Percentiles rank a stretch among this genome's conserved stretches.
phyloP scores from a whole-genome alignment of 2,329 filamentous ascomycete species.

The Chaetomiaceae sp. region DNA sequence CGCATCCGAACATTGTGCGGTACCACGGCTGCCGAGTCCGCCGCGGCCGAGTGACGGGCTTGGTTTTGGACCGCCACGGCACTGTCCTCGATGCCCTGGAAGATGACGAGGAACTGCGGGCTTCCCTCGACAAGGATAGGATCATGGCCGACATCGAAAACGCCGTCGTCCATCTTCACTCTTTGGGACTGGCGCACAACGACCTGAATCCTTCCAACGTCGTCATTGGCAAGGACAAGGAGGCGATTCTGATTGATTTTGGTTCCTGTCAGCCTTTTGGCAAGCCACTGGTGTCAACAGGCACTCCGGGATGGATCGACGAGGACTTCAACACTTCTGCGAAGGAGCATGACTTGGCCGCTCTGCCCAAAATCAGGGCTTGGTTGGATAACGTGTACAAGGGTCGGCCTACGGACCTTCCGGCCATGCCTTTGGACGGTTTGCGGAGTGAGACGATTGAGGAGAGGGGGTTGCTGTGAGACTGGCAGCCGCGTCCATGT shows the following conservation, averaged over 20 bases:
- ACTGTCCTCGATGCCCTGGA: neutral
- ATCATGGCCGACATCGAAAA: neutral
- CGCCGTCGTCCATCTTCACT: neutral
- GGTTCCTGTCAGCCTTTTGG: conserved; percentile 8
- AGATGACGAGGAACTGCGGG: neutral
- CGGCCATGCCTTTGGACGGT: no score
- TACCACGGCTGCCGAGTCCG: conserved; percentile 1
- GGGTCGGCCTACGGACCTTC: no score
- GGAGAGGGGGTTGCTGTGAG: no score
- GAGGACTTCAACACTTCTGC: conserved; percentile 1
- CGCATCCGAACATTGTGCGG: neutral
- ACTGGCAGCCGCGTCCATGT: no score
- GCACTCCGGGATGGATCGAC: conserved; percentile 9
- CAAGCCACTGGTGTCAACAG: neutral
- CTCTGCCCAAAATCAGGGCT: neutral
- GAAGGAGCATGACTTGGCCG: neutral
- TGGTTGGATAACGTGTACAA: neutral
- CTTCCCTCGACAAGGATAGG: neutral
- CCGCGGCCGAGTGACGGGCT: neutral
- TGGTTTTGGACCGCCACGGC: neutral
- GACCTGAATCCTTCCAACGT: conserved; percentile 19
- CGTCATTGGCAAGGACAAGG: conserved; percentile 5
- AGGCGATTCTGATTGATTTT: conserved; percentile 20
- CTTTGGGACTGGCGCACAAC: conserved; percentile 17
- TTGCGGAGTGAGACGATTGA: no score